A percentile compares a stretch with the other conserved stretches of the same genome.
phyloP scores from a whole-genome alignment of 495 filamentous ascomycete species.

The Neurospora africana region DNA sequence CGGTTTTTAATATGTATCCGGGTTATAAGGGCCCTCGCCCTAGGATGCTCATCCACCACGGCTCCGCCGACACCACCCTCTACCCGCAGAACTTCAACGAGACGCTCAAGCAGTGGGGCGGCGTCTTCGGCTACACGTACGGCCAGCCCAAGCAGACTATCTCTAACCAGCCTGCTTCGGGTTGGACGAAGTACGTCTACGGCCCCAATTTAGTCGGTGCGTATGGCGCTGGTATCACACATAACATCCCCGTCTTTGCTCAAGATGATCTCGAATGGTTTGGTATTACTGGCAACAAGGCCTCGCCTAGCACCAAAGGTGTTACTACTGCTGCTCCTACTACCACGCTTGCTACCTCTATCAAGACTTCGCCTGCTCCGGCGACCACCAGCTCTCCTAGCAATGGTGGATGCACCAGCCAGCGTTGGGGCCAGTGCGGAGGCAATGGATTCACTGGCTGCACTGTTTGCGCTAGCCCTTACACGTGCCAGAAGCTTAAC shows the following conservation, averaged over 20 bases:
- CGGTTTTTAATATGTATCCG: conserved; percentile 37
- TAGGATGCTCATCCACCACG: conserved; percentile 46
- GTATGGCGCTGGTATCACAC: conserved; percentile 22
- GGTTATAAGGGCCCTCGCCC: conserved; percentile 42
- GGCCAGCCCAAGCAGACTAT: conserved; percentile 21
- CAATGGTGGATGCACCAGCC: conserved; percentile 13
- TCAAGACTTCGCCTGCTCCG: conserved; percentile 9
- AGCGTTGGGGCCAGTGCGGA: conserved; percentile 34
- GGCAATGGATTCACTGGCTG: conserved; percentile 33
- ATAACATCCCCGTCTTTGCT: conserved; percentile 22
- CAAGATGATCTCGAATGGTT: conserved; percentile 26
- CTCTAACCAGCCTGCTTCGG: conserved; percentile 17
- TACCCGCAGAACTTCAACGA: conserved; percentile 40
- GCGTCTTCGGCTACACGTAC: conserved; percentile 32
- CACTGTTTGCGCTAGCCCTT: conserved; percentile 24
- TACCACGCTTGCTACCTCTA: not conserved
- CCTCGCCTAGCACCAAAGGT: not conserved
- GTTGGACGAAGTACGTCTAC: conserved; percentile 37
- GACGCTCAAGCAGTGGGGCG: conserved; percentile 43
- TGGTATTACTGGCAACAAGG: conserved; percentile 13
- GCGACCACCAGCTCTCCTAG: conserved; percentile 23
- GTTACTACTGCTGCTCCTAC: not conserved
- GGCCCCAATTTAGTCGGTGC: conserved; percentile 33
- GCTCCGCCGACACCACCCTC: conserved; percentile 37
- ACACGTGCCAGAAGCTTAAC: conserved; percentile 19